Evolutionary conservation across 75 land plant species (phyloP).

Genomic region (Adiantum capillusveneris): DNA sequence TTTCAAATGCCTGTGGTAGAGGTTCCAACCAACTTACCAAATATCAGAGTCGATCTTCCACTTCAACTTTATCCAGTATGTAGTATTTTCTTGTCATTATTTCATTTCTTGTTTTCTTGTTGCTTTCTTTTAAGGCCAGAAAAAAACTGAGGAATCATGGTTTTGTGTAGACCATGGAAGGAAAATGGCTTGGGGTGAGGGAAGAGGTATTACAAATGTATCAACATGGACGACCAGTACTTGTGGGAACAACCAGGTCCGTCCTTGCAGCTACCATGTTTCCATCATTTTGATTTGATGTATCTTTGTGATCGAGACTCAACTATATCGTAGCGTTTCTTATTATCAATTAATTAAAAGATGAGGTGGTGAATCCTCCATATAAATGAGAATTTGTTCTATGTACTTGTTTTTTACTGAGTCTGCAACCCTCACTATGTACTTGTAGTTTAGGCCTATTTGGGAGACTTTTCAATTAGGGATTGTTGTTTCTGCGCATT

Average conservation of each 20-base stretch:
- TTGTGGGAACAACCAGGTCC: constrained; percentile 97
- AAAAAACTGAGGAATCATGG: too few relatives aligned
- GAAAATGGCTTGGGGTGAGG: constrained; percentile 85
- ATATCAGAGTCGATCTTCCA: constrained; percentile 88
- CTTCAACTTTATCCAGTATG: constrained; percentile 91
- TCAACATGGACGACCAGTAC: constrained; percentile 81
- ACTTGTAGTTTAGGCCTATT: too few relatives aligned
- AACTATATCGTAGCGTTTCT: background rate
- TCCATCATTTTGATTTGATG: too few relatives aligned
- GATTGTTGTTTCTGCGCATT: too few relatives aligned
- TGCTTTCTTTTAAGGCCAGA: background rate
- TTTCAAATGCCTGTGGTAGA: constrained; percentile 96
- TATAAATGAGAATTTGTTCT: too few relatives aligned
- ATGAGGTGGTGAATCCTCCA: too few relatives aligned
- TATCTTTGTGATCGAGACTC: too few relatives aligned
- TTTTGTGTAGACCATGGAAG: constrained; percentile 57
- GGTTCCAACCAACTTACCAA: constrained; percentile 96
- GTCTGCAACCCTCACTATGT: too few relatives aligned
- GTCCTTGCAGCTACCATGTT: too few relatives aligned
- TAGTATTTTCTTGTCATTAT: background rate
- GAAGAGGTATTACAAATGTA: constrained; percentile 88
- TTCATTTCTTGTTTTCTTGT: background rate
- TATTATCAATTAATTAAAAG: too few relatives aligned
- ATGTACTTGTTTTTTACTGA: too few relatives aligned
- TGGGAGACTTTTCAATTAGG: too few relatives aligned